Evolutionary conservation across 768 basidiomycete species (phyloP).

Genomic region (Dioszegia aurantiaca): DNA sequence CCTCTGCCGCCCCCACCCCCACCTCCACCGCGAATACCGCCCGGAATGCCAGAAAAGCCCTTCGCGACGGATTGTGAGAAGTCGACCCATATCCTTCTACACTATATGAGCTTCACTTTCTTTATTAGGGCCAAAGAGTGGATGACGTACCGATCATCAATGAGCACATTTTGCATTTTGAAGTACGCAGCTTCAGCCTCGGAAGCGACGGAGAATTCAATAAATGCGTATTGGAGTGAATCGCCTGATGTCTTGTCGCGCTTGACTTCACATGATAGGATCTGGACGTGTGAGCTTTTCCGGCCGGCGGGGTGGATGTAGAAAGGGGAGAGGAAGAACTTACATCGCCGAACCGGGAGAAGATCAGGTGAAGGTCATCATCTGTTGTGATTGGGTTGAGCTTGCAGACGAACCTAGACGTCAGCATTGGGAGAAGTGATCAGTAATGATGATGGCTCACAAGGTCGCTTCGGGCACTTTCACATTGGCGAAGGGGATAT

Average conservation of each 20-base stretch:
- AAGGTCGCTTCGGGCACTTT: slow-evolving; percentile 96
- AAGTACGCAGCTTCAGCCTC: slow-evolving; percentile 98
- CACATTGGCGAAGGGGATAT: slow-evolving; percentile 95
- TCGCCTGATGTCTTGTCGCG: slow-evolving; percentile 94
- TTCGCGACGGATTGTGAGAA: slow-evolving; percentile 97
- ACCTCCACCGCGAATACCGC: slow-evolving; percentile 26
- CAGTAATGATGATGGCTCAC: not conserved
- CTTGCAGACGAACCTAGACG: slow-evolving; percentile 82
- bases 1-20: slow-evolving; percentile 65
- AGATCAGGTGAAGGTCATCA: slow-evolving; percentile 95
- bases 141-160: slow-evolving; percentile 66
- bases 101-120: not conserved
- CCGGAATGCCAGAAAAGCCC: slow-evolving; percentile 58
- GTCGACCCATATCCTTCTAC: slow-evolving; percentile 88
- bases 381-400: slow-evolving; percentile 91
- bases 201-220: slow-evolving; percentile 91
- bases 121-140: not conserved
- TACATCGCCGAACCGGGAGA: slow-evolving; percentile 77
- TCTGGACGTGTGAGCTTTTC: slow-evolving; percentile 50
- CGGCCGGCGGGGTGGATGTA: not conserved
- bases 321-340: not conserved
- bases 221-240: slow-evolving; percentile 95
- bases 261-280: slow-evolving; percentile 97
- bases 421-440: not conserved
- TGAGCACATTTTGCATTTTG: slow-evolving; percentile 99